These are phyloP conservation scores for Hypoxylon rubiginosum DNA, from an alignment of 2,329 filamentous ascomycete genomes.

Conservation along the genomic window DNA sequence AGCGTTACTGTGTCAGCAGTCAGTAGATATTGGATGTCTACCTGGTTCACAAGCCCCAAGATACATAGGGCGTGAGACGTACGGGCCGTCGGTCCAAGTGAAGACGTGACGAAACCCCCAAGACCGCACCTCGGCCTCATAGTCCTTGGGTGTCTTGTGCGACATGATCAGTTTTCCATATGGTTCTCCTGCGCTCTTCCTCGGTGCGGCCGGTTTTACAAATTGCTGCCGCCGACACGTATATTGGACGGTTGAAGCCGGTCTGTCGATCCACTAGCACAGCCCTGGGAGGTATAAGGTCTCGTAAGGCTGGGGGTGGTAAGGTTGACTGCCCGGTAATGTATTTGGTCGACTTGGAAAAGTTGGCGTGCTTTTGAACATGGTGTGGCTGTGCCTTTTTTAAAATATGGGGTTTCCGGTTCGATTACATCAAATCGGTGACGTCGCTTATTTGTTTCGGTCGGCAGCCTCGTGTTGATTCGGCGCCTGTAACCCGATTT, in stretches of 20 bases:
- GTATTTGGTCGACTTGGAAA: not conserved
- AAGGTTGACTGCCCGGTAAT: slow-evolving; percentile 1
- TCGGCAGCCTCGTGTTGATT: slow-evolving; percentile 32
- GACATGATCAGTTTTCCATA: slow-evolving; percentile 33
- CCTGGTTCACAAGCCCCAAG: not conserved
- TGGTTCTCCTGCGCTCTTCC: not conserved
- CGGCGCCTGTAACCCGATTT: slow-evolving; percentile 4
- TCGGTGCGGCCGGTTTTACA: not conserved
- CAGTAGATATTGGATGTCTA: slow-evolving; percentile 39
- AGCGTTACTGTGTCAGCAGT: slow-evolving; percentile 65
- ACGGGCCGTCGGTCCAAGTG: slow-evolving; percentile 80
- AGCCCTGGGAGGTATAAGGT: not conserved
- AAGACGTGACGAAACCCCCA: slow-evolving; percentile 80
- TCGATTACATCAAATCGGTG: slow-evolving; percentile 14
- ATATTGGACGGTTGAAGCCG: not conserved
- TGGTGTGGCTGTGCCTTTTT: too few species aligned
- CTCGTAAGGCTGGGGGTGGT: not conserved
- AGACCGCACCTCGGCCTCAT: slow-evolving; percentile 72
- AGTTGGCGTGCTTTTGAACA: not conserved
- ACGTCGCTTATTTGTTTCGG: slow-evolving; percentile 26
- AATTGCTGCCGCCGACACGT: not conserved
- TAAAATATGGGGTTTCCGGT: not conserved
- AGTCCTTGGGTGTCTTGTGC: slow-evolving; percentile 59
- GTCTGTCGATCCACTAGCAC: not conserved
- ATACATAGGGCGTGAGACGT: slow-evolving; percentile 52